A percentile compares a stretch with the other conserved stretches of the same genome.
Evolutionary conservation across 768 basidiomycete genomes (phyloP).

Genomic region (Trametes cingulata): DNA sequence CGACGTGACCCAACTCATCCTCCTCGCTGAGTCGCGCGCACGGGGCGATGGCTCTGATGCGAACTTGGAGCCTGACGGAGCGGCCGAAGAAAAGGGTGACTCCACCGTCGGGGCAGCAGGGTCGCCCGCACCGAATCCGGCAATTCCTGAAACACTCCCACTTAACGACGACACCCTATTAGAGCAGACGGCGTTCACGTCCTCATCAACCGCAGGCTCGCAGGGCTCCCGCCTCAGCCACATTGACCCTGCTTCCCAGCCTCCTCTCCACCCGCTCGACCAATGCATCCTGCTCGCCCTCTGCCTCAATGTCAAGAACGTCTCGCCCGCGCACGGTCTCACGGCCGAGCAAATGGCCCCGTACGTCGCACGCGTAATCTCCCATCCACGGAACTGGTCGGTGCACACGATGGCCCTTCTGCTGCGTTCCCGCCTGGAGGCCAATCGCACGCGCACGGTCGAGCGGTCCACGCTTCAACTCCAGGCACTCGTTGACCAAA

Average conservation of each 20-base stretch:
- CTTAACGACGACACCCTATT: conserved; percentile 96
- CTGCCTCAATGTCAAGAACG: conserved; percentile 88
- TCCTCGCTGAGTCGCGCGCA: conserved; percentile 84
- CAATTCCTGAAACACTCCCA: conserved; percentile 74
- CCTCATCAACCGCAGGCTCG: conserved; percentile 52
- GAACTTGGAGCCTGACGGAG: neutral
- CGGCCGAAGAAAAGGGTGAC: conserved; percentile 6
- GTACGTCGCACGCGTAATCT: conserved; percentile 86
- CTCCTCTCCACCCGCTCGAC: conserved; percentile 87
- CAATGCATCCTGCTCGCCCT: conserved; percentile 91
- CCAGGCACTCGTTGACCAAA: conserved; percentile 94
- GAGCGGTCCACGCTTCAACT: conserved; percentile 92
- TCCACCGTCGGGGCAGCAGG: conserved; percentile 1
- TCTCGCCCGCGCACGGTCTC: conserved; percentile 85
- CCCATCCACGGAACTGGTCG: conserved; percentile 93
- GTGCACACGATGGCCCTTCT: conserved; percentile 96
- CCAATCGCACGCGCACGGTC: conserved; percentile 85
- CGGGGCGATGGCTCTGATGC: conserved; percentile 13
- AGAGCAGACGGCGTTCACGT: conserved; percentile 91
- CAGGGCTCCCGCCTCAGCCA: conserved; percentile 54
- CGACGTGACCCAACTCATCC: conserved; percentile 85
- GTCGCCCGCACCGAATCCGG: conserved; percentile 11
- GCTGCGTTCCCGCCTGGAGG: conserved; percentile 88
- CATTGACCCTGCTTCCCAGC: conserved; percentile 82
- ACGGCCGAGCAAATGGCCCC: conserved; percentile 92